These are phyloP conservation scores for Blumeria graminis DNA, from an alignment of 2,329 filamentous ascomycete genomes.

Conservation along the genomic window DNA sequence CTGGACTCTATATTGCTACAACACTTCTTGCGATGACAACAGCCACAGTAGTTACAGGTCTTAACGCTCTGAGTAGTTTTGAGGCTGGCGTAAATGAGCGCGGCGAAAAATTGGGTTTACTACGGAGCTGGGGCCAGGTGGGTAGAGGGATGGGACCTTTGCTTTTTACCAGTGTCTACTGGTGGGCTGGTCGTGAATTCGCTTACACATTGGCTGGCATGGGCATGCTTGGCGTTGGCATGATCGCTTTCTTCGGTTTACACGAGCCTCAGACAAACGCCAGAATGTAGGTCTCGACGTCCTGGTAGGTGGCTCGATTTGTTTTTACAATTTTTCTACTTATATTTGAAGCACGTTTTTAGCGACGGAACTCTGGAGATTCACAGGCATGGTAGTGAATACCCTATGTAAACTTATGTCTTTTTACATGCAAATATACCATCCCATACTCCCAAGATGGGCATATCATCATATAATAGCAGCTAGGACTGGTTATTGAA, in stretches of 20 bases:
- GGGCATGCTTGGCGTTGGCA: slow-evolving; percentile 53
- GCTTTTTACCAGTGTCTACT: slow-evolving; percentile 85
- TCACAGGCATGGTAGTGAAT: too few relatives aligned
- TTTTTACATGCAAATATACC: too few relatives aligned
- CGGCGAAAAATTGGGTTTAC: slow-evolving; percentile 63
- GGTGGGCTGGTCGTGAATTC: slow-evolving; percentile 81
- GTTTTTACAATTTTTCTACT: too few relatives aligned
- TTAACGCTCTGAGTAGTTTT: slow-evolving; percentile 81
- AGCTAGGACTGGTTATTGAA: too few relatives aligned
- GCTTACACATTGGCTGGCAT: slow-evolving; percentile 64
- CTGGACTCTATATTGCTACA: slow-evolving; percentile 57
- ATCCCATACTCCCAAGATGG: too few relatives aligned
- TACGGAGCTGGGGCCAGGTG: slow-evolving; percentile 64
- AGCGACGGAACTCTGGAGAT: too few relatives aligned
- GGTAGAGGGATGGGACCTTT: slow-evolving; percentile 71
- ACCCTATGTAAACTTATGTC: too few relatives aligned
- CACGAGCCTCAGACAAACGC: slow-evolving; percentile 17
- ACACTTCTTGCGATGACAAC: slow-evolving; percentile 71
- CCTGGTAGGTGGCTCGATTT: too few relatives aligned
- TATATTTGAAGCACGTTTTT: too few relatives aligned
- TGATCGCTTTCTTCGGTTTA: slow-evolving; percentile 45
- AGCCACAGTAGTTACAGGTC: slow-evolving; percentile 78
- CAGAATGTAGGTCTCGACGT: background rate
- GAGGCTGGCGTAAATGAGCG: slow-evolving; percentile 61
- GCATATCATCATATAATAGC: too few relatives aligned